A percentile compares a stretch with the other conserved stretches of the same genome.
Evolutionary conservation across 2,329 filamentous ascomycete genomes (phyloP).

Genomic region (Herpotrichia juniperi): DNA sequence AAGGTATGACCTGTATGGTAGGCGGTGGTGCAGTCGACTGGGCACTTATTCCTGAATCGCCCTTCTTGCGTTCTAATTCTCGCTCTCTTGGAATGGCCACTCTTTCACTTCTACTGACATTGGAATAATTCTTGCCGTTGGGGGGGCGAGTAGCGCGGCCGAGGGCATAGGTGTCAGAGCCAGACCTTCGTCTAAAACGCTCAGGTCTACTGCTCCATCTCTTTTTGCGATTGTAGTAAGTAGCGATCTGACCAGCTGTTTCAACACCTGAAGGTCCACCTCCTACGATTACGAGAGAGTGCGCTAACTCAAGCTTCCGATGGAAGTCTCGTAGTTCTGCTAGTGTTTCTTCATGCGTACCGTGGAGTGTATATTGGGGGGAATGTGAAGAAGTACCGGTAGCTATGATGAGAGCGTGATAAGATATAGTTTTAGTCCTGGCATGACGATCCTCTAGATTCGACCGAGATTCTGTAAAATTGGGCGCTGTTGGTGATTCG

Average conservation of each 20-base stretch:
- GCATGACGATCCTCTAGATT: background rate
- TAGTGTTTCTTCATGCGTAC: slow-evolving; percentile 39
- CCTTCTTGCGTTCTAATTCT: slow-evolving; percentile 1
- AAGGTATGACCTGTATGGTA: slow-evolving; percentile 1
- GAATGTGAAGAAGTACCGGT: slow-evolving; percentile 41
- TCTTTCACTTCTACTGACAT: background rate
- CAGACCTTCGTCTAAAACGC: background rate
- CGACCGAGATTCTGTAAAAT: slow-evolving; percentile 5
- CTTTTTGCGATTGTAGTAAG: slow-evolving; percentile 31
- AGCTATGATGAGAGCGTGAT: slow-evolving; percentile 43
- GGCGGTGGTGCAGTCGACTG: slow-evolving; percentile 3
- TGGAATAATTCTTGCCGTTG: background rate
- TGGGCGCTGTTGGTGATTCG: background rate
- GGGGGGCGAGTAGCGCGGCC: slow-evolving; percentile 2
- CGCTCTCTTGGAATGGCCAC: background rate
- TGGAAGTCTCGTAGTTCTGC: slow-evolving; percentile 37
- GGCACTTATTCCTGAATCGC: slow-evolving; percentile 1
- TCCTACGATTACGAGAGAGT: slow-evolving; percentile 39
- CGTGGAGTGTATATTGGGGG: slow-evolving; percentile 41
- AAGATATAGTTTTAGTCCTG: slow-evolving; percentile 29
- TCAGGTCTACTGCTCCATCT: background rate
- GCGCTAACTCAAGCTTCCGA: slow-evolving; percentile 27
- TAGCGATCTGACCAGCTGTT: slow-evolving; percentile 43
- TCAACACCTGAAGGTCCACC: slow-evolving; percentile 43
- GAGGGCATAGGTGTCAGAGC: background rate